Conservation (phyloP, 225 moss, liverwort and hornwort species). For the Bryum argenteum region DNA sequence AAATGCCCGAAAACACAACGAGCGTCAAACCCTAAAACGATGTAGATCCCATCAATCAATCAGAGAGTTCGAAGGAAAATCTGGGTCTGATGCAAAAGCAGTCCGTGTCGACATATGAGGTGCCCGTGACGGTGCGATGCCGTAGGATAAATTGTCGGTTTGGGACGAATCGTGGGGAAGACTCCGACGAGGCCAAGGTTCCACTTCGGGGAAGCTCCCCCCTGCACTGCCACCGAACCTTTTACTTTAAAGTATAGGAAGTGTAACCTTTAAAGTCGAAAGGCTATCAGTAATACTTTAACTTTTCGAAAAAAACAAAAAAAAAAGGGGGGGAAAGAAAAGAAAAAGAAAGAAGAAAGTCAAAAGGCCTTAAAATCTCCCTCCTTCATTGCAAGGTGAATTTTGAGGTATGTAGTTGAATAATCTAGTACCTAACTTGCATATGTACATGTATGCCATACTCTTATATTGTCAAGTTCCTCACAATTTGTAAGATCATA, state of each 20-base stretch:
- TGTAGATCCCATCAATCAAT: not conserved
- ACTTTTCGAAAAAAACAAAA: too few species aligned
- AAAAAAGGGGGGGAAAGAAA: too few species aligned
- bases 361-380: too few species aligned
- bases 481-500: too few species aligned
- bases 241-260: not conserved
- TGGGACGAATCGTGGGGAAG: not conserved
- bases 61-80: not conserved
- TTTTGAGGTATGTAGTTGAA: too few species aligned
- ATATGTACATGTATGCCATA: too few species aligned
- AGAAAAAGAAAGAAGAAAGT: too few species aligned
- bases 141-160: not conserved
- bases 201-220: not conserved
- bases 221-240: not conserved
- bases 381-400: too few species aligned
- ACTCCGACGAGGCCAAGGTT: not conserved
- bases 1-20: not conserved
- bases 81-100: not conserved
- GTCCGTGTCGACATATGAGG: not conserved
- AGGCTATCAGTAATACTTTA: too few species aligned
- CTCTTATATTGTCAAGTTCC: too few species aligned
- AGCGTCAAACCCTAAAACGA: not conserved
- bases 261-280: too few species aligned
- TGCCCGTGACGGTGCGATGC: not conserved
- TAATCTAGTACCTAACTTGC: too few species aligned